Evolutionary conservation across 768 basidiomycete genomes (phyloP).

Genomic region (Lanmaoa pseudosensibilis): DNA sequence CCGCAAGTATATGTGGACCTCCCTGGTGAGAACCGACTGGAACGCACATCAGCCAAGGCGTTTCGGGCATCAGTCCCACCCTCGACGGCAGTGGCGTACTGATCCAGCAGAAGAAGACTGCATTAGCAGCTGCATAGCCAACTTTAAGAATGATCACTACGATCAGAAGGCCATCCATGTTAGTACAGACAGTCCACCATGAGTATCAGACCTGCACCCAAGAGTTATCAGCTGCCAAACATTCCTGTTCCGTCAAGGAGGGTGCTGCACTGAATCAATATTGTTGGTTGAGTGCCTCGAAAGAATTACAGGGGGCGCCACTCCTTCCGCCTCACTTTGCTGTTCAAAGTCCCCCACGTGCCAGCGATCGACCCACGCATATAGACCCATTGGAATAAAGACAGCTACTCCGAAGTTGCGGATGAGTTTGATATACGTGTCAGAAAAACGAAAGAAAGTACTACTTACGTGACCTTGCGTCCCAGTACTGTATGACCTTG

Average conservation of each 20-base stretch:
- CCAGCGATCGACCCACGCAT: background rate
- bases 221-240: background rate
- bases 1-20: background rate
- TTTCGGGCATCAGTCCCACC: background rate
- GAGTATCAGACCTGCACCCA: background rate
- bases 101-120: background rate
- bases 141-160: background rate
- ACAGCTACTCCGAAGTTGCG: background rate
- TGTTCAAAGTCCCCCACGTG: background rate
- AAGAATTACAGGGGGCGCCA: background rate
- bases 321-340: background rate
- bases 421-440: background rate
- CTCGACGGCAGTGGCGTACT: background rate
- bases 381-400: too few relatives aligned
- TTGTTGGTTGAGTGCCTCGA: background rate
- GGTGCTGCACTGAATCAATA: background rate
- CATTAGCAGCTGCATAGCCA: background rate
- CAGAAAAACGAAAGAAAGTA: background rate
- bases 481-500: too few relatives aligned
- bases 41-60: background rate
- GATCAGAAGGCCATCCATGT: background rate
- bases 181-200: background rate
- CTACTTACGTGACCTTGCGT: background rate
- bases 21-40: background rate
- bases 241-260: background rate